Base-by-base conservation (phyloP, 352 stramenopile species). In the Phytophthora uliginosa region DNA sequence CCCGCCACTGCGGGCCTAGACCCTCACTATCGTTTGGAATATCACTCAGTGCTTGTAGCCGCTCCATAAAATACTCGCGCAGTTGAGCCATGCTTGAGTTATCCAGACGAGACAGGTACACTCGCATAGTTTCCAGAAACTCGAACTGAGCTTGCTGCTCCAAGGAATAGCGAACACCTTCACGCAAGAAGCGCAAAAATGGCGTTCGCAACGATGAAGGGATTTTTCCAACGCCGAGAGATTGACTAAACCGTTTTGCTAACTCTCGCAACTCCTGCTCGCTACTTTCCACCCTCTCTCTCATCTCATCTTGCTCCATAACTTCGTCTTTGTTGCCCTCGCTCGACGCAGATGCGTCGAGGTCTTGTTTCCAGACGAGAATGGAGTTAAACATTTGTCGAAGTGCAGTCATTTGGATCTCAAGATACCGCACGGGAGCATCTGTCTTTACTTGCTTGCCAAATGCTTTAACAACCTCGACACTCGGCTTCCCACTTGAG, bases 381-480 rank as follows among this genome's bases (percentile, higher is more conserved):
- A 96, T 82, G 10, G 77, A 79, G 57, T 65, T 84, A 61, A 85
- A 97, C 12, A 92, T 61, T 66, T 93, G 84, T 3, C 88, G 86
- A 52, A 97, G 78, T 15, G 88, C 80, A 28, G 83, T 91, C 89
- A 97, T 97, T 70, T 97, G 90, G n/a, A 95, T 86, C 73, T 97
- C 90, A 24, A 97, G 73, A 57, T 94, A 95, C 24, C 90, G 86
- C 48, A 96, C 83, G 0, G 88, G 88, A 8, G 88, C 85, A 38
- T 96, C 81, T 17, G 76, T 72, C 56, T 95, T 96, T 50, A 97
- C 69, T 59, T 93, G 78, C 40, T 90, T 94, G 63, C 85, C 84
- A 69, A 95, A 97, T 12, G 86, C 84, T 33, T 93, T 95, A 9
- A 95, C 86, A 28, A 94, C 81, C 13, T 94, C 85, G 26, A 92